These are phyloP conservation scores for Pseudocercospora vitis DNA, from an alignment of 2,329 filamentous ascomycete genomes.

Conservation along the genomic window DNA sequence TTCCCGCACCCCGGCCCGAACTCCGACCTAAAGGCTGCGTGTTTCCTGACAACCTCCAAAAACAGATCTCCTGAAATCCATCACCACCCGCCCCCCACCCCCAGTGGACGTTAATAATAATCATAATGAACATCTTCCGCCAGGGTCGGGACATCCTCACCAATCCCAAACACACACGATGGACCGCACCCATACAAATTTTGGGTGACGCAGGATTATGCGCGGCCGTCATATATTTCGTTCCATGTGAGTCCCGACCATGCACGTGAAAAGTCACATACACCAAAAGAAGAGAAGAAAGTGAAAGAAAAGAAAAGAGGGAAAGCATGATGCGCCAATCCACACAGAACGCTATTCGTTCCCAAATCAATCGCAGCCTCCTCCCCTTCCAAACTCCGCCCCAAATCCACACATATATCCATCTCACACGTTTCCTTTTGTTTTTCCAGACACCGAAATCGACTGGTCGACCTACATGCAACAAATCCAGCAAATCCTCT, in stretches of 20 bases:
- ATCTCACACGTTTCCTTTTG: too few relatives aligned
- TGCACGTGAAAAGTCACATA: too few relatives aligned
- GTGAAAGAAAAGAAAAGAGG: too few relatives aligned
- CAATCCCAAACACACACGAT: slow-evolving; percentile 59
- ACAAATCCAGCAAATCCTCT: slow-evolving; percentile 75
- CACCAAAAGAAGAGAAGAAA: too few relatives aligned
- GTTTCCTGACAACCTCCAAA: too few relatives aligned
- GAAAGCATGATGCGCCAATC: too few relatives aligned
- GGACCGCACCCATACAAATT: slow-evolving; percentile 67
- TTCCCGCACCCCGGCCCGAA: background rate
- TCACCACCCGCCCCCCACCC: background rate
- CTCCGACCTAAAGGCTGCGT: background rate
- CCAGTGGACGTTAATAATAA: too few relatives aligned
- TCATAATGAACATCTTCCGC: slow-evolving; percentile 42
- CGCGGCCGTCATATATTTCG: slow-evolving; percentile 71
- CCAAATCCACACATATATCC: background rate
- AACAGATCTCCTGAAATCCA: slow-evolving; percentile 1
- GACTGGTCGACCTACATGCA: slow-evolving; percentile 98
- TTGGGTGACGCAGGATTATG: slow-evolving; percentile 71
- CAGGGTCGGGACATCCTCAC: slow-evolving; percentile 45
- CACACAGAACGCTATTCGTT: too few relatives aligned
- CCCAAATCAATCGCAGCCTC: too few relatives aligned
- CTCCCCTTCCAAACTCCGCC: background rate
- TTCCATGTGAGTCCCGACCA: slow-evolving; percentile 66
- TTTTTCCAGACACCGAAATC: slow-evolving; percentile 99